Base-by-base conservation (phyloP, 1,284 basidiomycete genomes). In the Singerocomus rubriflavus region DNA sequence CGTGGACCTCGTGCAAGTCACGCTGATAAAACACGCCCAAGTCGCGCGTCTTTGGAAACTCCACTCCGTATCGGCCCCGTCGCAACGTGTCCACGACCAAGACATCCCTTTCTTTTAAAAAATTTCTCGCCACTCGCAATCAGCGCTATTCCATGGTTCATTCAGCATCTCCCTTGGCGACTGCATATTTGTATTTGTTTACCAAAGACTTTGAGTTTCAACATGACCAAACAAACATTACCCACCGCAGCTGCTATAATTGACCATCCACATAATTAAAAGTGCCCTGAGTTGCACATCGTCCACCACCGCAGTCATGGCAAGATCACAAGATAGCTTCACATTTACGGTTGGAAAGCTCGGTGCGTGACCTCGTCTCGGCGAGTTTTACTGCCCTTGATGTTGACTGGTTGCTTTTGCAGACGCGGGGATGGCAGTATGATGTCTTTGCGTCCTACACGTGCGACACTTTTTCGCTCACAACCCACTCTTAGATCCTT, bases 401-500 rank as follows among this genome's bases (percentile, higher is more conserved):
- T 52, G 12, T 47, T 52, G 50, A 48, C 55, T 11, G 38, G 36
- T 37, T 50, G 43, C 27, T 44, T 45, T 34, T 16, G 31, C 57
- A 89, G 87, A 88, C 75, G 85, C 85, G 51, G 88, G 88, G 59
- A 89, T 91, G 88, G 88, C 88, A 63, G 88, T 89, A 57, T 38
- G 52, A 46, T 21, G 31, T 40, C 53, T n/a, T 43, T 36, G 42
- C 38, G 44, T 48, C 47, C 36, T 45, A 45, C 50, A n/a, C 16
- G 9, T 25, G 27, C 16, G 16, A 21, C 26, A 16, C n/a, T n/a
- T n/a, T 27, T 37, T 56, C 25, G 36, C 48, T 59, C 33, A 56
- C 16, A n/a, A 11, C 31, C 16, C 34, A 36, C 25, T 11, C 27
- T 44, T 66, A 92, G 90, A 95, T 95, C 58, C 80, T 96, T 9